Evolutionary conservation across 345 rosid species (phyloP), one percentile per base, ranked within the genome.

Genomic region (Ailanthus altissimus): DNA sequence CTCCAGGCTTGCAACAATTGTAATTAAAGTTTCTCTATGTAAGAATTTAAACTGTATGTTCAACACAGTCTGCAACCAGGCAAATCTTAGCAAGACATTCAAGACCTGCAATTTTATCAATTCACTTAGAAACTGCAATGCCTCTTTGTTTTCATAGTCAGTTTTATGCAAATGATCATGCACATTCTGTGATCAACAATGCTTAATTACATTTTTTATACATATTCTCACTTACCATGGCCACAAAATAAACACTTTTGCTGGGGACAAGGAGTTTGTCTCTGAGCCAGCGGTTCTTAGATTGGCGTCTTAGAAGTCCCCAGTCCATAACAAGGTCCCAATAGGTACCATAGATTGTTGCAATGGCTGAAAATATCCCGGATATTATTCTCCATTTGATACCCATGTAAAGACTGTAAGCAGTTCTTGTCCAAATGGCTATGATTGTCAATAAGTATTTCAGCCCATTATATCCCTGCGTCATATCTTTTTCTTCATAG

Each of bases 271-370:
- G 86, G 77, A 91, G 93, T 65, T 90, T 91, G 70, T 87, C 92
- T 79, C 97, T 84, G 75, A 91, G 73, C 92, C 83, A 88, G 5
- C 20, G 58, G 75, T 91, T 84, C 80, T 75, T 91, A 0, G 93
- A 90, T 46, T 81, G 23, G 0, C 72, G 80, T 18, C 83, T 87
- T 38, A 92, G 89, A 61, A 91, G 86, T 36, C 93, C 97, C 97
- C 97, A 90, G 40, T 91, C 97, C 10, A 54, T 45, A 38, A 92
- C 86, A 61, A 92, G 80, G 79, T 90, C 94, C 97, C 97, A 92
- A 59, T 91, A 89, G 5, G 90, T 91, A 38, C 86, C 32, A 23
- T 78, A 12, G 13, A 85, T 73, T 6, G 95, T 83, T 21, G 95
- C 89, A 59, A 77, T 63, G 7, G 67, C 87, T 8, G 93, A 91